phyloP scores from a whole-genome alignment of 73 alveolate genomes.

The Uronychia setigera region DNA sequence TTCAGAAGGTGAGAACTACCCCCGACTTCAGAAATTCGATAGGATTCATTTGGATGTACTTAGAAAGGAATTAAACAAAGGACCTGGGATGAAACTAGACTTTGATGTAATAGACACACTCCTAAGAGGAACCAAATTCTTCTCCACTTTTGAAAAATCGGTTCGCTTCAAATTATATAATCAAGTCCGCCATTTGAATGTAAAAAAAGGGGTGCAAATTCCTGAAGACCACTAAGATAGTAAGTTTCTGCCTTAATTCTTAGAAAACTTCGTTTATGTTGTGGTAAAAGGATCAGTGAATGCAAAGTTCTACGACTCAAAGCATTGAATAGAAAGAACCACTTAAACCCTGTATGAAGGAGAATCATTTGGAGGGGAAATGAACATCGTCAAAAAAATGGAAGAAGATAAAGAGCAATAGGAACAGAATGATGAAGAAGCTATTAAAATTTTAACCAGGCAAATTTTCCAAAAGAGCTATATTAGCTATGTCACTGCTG shows the following conservation, averaged over 20 bases:
- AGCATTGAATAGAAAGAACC: slow-evolving; percentile 2
- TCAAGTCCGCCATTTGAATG: not conserved
- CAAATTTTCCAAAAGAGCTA: slow-evolving; percentile 14
- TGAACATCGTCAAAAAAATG: not conserved
- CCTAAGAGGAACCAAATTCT: slow-evolving; percentile 16
- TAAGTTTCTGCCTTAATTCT: slow-evolving; percentile 8
- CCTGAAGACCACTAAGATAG: slow-evolving; percentile 19
- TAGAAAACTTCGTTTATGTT: slow-evolving; percentile 1
- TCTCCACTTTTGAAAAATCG: slow-evolving; percentile 30
- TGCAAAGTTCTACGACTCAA: slow-evolving; percentile 4
- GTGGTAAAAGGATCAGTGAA: slow-evolving; percentile 23
- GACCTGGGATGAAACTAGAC: not conserved
- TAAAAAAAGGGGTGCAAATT: not conserved
- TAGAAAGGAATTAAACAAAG: slow-evolving; percentile 6
- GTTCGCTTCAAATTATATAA: slow-evolving; percentile 29
- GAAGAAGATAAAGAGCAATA: not conserved
- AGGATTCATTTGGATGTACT: slow-evolving; percentile 13
- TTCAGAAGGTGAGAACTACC: not conserved
- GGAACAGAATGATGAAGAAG: not conserved
- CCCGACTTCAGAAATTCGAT: not conserved
- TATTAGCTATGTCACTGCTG: slow-evolving; percentile 12
- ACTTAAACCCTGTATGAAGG: slow-evolving; percentile 16
- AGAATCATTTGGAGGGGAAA: slow-evolving; percentile 37
- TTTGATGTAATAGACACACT: slow-evolving; percentile 20
- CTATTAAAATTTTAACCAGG: slow-evolving; percentile 10